A percentile compares a stretch with the other conserved stretches of the same genome.
Evolutionary conservation across 345 rosid species (phyloP).

Genomic region (Linum tenue): DNA sequence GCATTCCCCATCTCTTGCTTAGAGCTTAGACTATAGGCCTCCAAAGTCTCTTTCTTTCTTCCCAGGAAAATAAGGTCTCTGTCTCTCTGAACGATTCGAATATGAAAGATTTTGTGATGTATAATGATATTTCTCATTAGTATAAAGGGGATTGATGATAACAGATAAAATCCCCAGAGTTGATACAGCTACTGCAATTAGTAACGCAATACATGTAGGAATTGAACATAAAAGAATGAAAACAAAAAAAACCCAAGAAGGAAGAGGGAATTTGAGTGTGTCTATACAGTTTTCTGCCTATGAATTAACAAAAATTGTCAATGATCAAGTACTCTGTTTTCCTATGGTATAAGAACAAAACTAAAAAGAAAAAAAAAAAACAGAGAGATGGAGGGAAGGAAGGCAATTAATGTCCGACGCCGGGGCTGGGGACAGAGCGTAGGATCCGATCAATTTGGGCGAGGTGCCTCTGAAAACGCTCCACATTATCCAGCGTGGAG

Average conservation of each 20-base stretch:
- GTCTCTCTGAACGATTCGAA: too few relatives aligned
- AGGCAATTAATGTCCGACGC: slow-evolving; percentile 45
- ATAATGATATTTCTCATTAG: background rate
- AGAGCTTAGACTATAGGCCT: too few relatives aligned
- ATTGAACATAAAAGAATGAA: too few relatives aligned
- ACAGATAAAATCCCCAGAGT: background rate
- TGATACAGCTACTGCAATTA: too few relatives aligned
- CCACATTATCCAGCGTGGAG: slow-evolving; percentile 31
- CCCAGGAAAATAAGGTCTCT: too few relatives aligned
- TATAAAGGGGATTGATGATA: background rate
- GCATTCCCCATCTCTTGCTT: too few relatives aligned
- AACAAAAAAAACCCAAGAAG: background rate
- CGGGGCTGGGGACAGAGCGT: slow-evolving; percentile 80
- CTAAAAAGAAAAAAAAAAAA: background rate
- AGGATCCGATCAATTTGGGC: slow-evolving; percentile 50
- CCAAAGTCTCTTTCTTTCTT: too few relatives aligned
- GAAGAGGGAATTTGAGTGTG: background rate
- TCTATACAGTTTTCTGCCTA: background rate
- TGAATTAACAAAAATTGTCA: background rate
- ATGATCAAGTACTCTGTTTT: background rate
- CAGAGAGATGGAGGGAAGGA: background rate
- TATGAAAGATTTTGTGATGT: too few relatives aligned
- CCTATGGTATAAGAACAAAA: background rate
- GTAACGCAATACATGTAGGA: too few relatives aligned
- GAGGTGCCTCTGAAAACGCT: slow-evolving; percentile 54